Evolutionary conservation across 495 filamentous ascomycete genomes (phyloP).

Genomic region (Hypoxylon rickii): DNA sequence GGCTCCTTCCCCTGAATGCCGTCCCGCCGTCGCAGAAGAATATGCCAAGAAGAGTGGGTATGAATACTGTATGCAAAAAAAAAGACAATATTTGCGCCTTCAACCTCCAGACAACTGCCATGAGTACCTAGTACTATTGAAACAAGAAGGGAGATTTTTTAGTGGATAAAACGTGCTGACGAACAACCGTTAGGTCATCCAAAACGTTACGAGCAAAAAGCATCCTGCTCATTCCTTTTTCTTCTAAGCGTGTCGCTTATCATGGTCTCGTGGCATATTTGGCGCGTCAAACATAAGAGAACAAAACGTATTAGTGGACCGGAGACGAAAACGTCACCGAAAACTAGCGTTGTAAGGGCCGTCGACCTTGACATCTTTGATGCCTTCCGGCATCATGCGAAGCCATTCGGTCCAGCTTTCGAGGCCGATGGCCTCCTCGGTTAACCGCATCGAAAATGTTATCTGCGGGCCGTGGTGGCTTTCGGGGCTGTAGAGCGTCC

Average conservation of each 20-base stretch:
- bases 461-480: slow-evolving; percentile 42
- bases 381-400: slow-evolving; percentile 54
- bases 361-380: slow-evolving; percentile 52
- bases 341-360: slow-evolving; percentile 54
- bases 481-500: slow-evolving; percentile 40
- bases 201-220: slow-evolving; percentile 24
- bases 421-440: slow-evolving; percentile 45
- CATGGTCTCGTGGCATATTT: slow-evolving; percentile 30
- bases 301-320: slow-evolving; percentile 24
- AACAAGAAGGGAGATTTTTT: slow-evolving; percentile 11
- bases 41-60: slow-evolving; percentile 26
- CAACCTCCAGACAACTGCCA: slow-evolving; percentile 21
- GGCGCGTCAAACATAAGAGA: slow-evolving; percentile 20
- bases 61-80: slow-evolving; percentile 24
- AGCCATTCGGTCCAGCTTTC: slow-evolving; percentile 56
- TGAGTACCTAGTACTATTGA: not conserved
- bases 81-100: slow-evolving; percentile 18
- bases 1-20: slow-evolving; percentile 11
- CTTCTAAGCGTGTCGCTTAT: slow-evolving; percentile 32
- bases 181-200: slow-evolving; percentile 11
- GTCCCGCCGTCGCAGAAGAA: slow-evolving; percentile 9
- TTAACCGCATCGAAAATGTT: slow-evolving; percentile 49
- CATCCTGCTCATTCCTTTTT: slow-evolving; percentile 12
- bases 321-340: slow-evolving; percentile 40
- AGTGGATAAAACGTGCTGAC: slow-evolving; percentile 26